These are phyloP conservation scores for Phytophthora fragariae DNA, from an alignment of 352 stramenopile species.

Conservation along the genomic window DNA sequence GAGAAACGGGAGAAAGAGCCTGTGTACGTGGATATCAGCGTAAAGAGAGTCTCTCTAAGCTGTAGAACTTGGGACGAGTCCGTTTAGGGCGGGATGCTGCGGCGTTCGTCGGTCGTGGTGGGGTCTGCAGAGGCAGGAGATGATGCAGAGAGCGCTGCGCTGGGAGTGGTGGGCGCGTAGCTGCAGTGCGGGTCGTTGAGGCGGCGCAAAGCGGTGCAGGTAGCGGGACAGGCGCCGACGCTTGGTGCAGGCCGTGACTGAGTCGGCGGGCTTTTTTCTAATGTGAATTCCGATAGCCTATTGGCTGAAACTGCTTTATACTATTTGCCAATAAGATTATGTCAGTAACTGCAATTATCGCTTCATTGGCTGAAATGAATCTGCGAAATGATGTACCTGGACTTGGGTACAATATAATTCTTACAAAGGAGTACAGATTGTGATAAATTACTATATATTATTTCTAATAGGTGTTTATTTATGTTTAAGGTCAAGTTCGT, in stretches of 20 bases:
- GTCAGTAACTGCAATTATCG: not conserved
- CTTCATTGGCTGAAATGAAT: conserved; percentile 9
- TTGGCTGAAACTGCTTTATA: not conserved
- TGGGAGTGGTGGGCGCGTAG: not conserved
- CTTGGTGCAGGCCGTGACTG: conserved; percentile 24
- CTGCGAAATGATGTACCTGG: conserved; percentile 1
- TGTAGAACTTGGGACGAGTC: not conserved
- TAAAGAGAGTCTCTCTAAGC: not conserved
- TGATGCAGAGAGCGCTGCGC: not conserved
- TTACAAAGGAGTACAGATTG: not conserved
- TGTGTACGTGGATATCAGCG: not conserved
- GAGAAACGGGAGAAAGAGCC: not conserved
- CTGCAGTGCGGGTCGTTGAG: not conserved
- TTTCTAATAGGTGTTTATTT: not conserved
- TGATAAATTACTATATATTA: not conserved
- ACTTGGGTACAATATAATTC: conserved; percentile 8
- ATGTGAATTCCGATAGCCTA: not conserved
- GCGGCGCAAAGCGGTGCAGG: conserved; percentile 5
- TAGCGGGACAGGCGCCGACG: conserved; percentile 21
- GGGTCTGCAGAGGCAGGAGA: not conserved
- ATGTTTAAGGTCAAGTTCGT: not conserved
- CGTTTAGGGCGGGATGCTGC: not conserved
- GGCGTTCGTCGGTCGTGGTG: not conserved
- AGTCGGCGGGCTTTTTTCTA: conserved; percentile 14
- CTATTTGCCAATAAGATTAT: too few relatives aligned